A percentile compares a stretch with the other conserved stretches of the same genome.
phyloP scores from a whole-genome alignment of 768 basidiomycete species.

The Suillus lakei region DNA sequence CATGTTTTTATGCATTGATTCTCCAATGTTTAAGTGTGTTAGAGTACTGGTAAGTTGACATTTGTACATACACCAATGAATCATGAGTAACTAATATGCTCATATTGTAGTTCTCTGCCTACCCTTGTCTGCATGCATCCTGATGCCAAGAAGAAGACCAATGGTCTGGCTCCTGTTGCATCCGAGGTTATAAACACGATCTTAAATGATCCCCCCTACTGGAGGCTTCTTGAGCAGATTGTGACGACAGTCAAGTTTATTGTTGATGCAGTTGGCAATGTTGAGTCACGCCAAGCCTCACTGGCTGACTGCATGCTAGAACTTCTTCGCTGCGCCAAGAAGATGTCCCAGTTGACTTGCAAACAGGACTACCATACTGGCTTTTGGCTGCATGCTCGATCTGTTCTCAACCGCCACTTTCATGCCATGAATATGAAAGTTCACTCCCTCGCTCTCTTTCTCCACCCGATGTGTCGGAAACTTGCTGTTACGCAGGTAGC shows the following conservation, averaged over 20 bases:
- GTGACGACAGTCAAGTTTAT: slow-evolving; percentile 25
- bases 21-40: slow-evolving; percentile 25
- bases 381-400: no score
- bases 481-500: neutral
- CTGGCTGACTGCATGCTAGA: slow-evolving; percentile 38
- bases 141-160: slow-evolving; percentile 14
- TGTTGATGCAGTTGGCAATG: slow-evolving; percentile 34
- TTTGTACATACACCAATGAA: no score
- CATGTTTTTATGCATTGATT: slow-evolving; percentile 28
- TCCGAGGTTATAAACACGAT: slow-evolving; percentile 14
- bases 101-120: slow-evolving; percentile 7
- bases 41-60: no score
- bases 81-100: no score
- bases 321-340: slow-evolving; percentile 20
- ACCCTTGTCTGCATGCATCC: slow-evolving; percentile 8
- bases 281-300: slow-evolving; percentile 27
- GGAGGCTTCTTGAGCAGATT: slow-evolving; percentile 23
- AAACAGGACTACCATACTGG: no score
- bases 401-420: no score
- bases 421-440: no score
- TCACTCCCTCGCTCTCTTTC: no score
- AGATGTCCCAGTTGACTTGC: no score
- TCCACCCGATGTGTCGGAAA: no score
- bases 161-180: slow-evolving; percentile 25
- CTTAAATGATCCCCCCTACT: slow-evolving; percentile 12